A percentile compares a stretch with the other conserved stretches of the same genome.
Evolutionary conservation across 495 filamentous ascomycete species (phyloP).

Genomic region (Clohesyomyces aquaticus): DNA sequence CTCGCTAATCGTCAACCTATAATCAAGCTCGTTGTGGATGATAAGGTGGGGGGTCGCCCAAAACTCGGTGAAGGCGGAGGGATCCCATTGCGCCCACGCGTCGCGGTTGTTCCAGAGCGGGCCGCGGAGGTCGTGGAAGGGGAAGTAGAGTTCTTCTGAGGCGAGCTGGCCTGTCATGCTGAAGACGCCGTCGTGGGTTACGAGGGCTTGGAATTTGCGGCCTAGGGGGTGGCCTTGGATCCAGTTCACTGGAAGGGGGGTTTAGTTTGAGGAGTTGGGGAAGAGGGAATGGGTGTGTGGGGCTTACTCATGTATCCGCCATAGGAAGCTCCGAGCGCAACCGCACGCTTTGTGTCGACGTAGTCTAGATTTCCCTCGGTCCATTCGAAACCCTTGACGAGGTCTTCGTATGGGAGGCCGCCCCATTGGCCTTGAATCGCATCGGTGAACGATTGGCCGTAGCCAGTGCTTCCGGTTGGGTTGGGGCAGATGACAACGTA

Average conservation of each 20-base stretch:
- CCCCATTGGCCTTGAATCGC: slow-evolving; percentile 80
- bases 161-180: slow-evolving; percentile 73
- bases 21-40: slow-evolving; percentile 92
- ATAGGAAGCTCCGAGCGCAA: slow-evolving; percentile 82
- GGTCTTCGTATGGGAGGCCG: slow-evolving; percentile 74
- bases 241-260: slow-evolving; percentile 62
- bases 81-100: slow-evolving; percentile 83
- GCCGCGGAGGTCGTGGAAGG: slow-evolving; percentile 79
- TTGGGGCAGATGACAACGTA: slow-evolving; percentile 89
- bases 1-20: slow-evolving; percentile 80
- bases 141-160: slow-evolving; percentile 89
- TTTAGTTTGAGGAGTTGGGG: slow-evolving; percentile 66
- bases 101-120: slow-evolving; percentile 73
- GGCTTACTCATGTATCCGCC: slow-evolving; percentile 33
- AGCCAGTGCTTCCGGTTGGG: slow-evolving; percentile 84
- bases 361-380: slow-evolving; percentile 72
- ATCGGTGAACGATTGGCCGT: slow-evolving; percentile 79
- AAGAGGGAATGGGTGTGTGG: not conserved
- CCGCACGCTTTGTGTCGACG: slow-evolving; percentile 75
- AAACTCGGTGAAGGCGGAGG: slow-evolving; percentile 64
- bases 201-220: slow-evolving; percentile 84
- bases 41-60: slow-evolving; percentile 89
- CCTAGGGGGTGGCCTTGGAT: slow-evolving; percentile 70
- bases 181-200: slow-evolving; percentile 90
- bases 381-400: slow-evolving; percentile 79